Base-by-base conservation (phyloP, 331 rosid genomes). In the Rosa hybrid region DNA sequence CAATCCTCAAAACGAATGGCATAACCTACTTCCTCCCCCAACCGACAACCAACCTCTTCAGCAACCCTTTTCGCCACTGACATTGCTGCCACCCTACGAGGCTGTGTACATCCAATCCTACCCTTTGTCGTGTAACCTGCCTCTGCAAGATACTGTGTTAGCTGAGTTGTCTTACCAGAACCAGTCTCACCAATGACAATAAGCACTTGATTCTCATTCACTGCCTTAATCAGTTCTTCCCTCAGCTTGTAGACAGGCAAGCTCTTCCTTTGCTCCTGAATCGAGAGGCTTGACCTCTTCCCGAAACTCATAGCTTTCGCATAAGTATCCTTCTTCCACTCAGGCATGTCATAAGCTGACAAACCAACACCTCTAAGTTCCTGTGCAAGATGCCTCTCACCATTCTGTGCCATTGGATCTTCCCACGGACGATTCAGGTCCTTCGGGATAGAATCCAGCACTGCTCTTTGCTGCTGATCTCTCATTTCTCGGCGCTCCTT, bases 401-500 rank as follows among this genome's bases (percentile, higher is more conserved):
- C 95, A 7, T 86, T 71, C 65, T 94, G 97, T 0, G 95, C 97
- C 98, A 92, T 92, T 57, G 97, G 97, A 68, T 94, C 97, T 89
- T 94, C 98, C 97, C 98, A 94, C 12, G 98, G 95, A 39, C 92
- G 97, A 91, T 94, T 94, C 65, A 94, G 92, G 91, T 94, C 98
- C 91, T 91, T 94, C 1, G 98, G 97, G 53, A 94, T 94, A 23
- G 98, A 94, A 78, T 92, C 97, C 0, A 94, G 87, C 97, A 92
- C 89, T 7, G 97, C 89, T 27, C 98, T 85, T 63, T 94, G 98
- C 70, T 92, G 97, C 44, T 91, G 97, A 82, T 91, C 94, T 50
- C 92, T 79, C 25, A 92, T 97, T 87, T 94, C 98, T 83, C 94
- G 91, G 14, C 97, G 91, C 89, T 94, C 97, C 86, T 91, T 94